Base-by-base conservation (phyloP, 495 filamentous ascomycete genomes). In the Rusavskia elegans region DNA sequence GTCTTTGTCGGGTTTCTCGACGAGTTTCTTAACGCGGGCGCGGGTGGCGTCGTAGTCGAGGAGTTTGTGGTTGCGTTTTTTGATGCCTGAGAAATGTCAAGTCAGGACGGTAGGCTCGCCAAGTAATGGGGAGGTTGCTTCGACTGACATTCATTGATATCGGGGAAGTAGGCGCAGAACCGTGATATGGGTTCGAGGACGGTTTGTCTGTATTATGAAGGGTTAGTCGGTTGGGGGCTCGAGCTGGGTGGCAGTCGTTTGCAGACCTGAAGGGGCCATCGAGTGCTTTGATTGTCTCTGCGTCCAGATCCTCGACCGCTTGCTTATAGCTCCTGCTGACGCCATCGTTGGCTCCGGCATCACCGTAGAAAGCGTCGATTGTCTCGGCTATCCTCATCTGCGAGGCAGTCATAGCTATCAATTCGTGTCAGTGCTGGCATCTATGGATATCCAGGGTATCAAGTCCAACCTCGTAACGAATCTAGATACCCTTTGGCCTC, bases 311-410 rank as follows among this genome's bases (percentile, higher is more conserved):
- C 57, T 95, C 89, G 17, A 98, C 92, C 1, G 92, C 92, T 63
- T 96, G 88, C 71, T 97, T 98, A 69, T 98, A 98, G 63, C 85
- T 89, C 59, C 90, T 73, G 68, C 84, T 89, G 49, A 98, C 92
- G 29, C 92, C 92, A 62, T 98, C 92, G 55, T 82, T 84, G 37
- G 93, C 84, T 30, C 93, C 93, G 0, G 89, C 86, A 55, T 98
- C 92, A 27, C 92, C 92, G 69, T 98, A 98, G 68, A 98, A 98
- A 16, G 92, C 93, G 65, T 98, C 92, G 67, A 98, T 98, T 11
- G 92, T 98, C 66, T 98, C 92, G 39, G 92, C 92, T 64, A 98
- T 98, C 55, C 93, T 84, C 92, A 98, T 97, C 64, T 98, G 92
- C 36, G 90, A 96, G 2, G 92, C 90, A 27, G 92, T 98, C 92